Evolutionary conservation across 768 basidiomycete genomes (phyloP).

Genomic region (Auricularia sp.): DNA sequence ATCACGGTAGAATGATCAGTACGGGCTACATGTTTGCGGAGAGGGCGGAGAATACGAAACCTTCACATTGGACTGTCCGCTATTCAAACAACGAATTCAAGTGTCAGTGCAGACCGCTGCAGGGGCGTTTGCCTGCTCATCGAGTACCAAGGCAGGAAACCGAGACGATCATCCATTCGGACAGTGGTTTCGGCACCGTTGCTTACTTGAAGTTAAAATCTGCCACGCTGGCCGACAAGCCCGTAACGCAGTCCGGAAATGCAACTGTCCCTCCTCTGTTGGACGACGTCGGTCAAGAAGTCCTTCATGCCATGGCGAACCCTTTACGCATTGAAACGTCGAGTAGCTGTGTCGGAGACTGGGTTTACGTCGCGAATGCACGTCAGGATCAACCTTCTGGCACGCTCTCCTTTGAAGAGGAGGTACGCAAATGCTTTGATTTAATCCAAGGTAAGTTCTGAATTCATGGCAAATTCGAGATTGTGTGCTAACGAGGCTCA

Average conservation of each 20-base stretch:
- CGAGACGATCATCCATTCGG: constrained; percentile 67
- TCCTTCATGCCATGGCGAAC: constrained; percentile 5
- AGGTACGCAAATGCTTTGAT: constrained; percentile 61
- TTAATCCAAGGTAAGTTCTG: constrained; percentile 44
- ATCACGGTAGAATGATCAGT: constrained; percentile 52
- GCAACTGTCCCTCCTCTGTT: constrained; percentile 40
- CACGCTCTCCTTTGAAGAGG: constrained; percentile 50
- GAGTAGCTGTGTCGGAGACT: constrained; percentile 33
- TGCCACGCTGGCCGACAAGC: constrained; percentile 55
- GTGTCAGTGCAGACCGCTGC: not conserved
- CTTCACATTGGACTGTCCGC: constrained; percentile 78
- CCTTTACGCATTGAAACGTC: not conserved
- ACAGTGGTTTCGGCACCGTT: constrained; percentile 79
- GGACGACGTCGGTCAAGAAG: constrained; percentile 29
- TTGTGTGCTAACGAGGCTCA: constrained; percentile 17
- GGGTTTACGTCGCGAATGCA: constrained; percentile 62
- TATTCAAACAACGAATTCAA: constrained; percentile 68
- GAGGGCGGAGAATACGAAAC: constrained; percentile 99
- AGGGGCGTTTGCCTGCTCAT: not conserved
- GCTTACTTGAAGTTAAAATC: constrained; percentile 78
- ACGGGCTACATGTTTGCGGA: constrained; percentile 89
- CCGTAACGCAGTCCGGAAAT: constrained; percentile 13
- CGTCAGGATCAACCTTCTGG: constrained; percentile 16
- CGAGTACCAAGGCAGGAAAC: constrained; percentile 39
- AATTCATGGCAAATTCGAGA: not conserved